Evolutionary conservation across 148 eudicot species (phyloP).

Genomic region (Fagopyrum tataricum): DNA sequence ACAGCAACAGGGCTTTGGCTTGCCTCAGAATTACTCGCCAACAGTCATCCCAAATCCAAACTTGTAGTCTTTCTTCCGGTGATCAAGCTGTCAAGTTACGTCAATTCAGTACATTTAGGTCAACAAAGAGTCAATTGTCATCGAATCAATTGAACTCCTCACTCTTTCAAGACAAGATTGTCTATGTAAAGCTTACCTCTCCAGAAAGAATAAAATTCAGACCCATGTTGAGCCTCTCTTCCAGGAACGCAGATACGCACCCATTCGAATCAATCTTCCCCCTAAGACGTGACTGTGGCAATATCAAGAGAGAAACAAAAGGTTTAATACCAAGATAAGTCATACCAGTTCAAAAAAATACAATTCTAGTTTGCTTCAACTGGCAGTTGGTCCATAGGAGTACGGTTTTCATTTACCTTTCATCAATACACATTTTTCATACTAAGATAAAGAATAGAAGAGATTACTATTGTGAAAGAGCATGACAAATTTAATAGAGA

Average conservation of each 20-base stretch:
- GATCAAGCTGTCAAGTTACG: constrained; percentile 26
- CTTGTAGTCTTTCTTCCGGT: constrained; percentile 32
- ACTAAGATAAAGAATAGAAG: no score
- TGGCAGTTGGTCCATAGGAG: neutral
- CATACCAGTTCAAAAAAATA: neutral
- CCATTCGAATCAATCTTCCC: constrained; percentile 97
- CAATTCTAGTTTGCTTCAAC: neutral
- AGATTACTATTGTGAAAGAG: neutral
- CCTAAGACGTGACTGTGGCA: constrained; percentile 73
- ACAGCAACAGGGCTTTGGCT: neutral
- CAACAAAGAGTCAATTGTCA: no score
- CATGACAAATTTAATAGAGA: no score
- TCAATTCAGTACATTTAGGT: neutral
- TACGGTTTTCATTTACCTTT: neutral
- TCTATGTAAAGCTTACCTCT: constrained; percentile 41
- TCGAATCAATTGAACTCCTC: neutral
- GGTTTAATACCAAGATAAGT: neutral
- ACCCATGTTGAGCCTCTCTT: constrained; percentile 84
- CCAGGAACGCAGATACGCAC: constrained; percentile 64
- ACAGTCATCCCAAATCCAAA: constrained; percentile 36
- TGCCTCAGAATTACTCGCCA: constrained; percentile 23
- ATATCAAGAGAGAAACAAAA: neutral
- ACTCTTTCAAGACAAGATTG: no score
- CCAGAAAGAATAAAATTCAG: constrained; percentile 82
- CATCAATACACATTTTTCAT: neutral